Percentiles rank a stretch among this genome's conserved stretches.
Conservation (phyloP, 495 filamentous ascomycete species). For the Hypomontagnella submonticulosa region DNA sequence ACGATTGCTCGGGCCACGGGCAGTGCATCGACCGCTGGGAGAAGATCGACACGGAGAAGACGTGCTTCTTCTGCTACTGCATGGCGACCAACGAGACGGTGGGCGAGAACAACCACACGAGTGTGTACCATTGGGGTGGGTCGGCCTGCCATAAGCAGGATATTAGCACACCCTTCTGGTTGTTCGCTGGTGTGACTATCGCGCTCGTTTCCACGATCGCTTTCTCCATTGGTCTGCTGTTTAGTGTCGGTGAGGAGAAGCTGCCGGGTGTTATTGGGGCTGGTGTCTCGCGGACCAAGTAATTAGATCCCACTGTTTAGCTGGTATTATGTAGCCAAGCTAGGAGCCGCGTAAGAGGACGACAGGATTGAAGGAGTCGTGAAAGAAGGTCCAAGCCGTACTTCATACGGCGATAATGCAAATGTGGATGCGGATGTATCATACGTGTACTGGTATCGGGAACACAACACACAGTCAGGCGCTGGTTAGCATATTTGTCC, state of each 20-base stretch:
- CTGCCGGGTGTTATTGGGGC: slow-evolving; percentile 89
- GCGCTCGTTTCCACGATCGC: slow-evolving; percentile 67
- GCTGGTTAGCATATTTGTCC: slow-evolving; percentile 40
- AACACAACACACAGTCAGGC: slow-evolving; percentile 21
- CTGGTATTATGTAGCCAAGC: not conserved
- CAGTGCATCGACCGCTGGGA: slow-evolving; percentile 70
- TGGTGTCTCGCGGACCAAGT: slow-evolving; percentile 74
- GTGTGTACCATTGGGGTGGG: slow-evolving; percentile 76
- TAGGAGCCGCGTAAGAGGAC: not conserved
- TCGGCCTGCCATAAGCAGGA: slow-evolving; percentile 92
- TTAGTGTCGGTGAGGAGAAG: slow-evolving; percentile 78
- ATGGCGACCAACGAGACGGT: slow-evolving; percentile 58
- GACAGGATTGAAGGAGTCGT: not conserved
- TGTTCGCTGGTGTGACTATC: slow-evolving; percentile 77
- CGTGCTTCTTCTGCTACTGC: slow-evolving; percentile 85
- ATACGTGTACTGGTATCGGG: slow-evolving; percentile 44
- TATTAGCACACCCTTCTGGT: slow-evolving; percentile 85
- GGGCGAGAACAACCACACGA: slow-evolving; percentile 50
- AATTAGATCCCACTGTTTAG: slow-evolving; percentile 39
- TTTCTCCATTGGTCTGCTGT: slow-evolving; percentile 79
- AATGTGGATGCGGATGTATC: slow-evolving; percentile 37
- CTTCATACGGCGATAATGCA: slow-evolving; percentile 7
- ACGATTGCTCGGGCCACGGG: slow-evolving; percentile 81
- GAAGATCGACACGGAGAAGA: slow-evolving; percentile 44
- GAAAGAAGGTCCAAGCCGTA: slow-evolving; percentile 12